A percentile compares a stretch with the other conserved stretches of the same genome.
These are phyloP conservation scores for Omphalea diandra DNA, from an alignment of 441 rosid genomes.

Conservation along the genomic window DNA sequence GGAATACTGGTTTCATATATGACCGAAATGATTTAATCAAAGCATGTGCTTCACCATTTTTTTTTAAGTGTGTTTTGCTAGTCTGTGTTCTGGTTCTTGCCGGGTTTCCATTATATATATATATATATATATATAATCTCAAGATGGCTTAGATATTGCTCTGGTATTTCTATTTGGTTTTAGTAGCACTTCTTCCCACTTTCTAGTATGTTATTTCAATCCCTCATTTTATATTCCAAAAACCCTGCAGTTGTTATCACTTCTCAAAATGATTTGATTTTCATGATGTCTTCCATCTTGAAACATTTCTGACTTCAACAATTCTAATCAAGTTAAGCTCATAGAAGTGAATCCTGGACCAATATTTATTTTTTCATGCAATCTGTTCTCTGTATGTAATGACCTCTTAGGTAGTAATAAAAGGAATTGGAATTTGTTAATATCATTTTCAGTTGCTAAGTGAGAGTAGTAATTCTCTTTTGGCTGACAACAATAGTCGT, in stretches of 20 bases:
- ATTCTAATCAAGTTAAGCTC: neutral
- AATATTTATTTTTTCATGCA: neutral
- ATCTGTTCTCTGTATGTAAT: too few species aligned
- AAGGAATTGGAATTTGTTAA: too few species aligned
- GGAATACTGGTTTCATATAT: conserved; percentile 79
- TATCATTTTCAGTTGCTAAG: too few species aligned
- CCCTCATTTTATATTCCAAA: neutral
- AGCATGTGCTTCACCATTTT: conserved; percentile 55
- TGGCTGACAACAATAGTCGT: too few species aligned
- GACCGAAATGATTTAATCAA: conserved; percentile 64
- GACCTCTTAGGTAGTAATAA: too few species aligned
- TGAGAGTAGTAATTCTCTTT: too few species aligned
- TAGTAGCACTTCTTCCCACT: neutral
- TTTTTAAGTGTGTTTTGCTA: conserved; percentile 19
- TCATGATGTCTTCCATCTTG: neutral
- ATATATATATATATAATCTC: too few species aligned
- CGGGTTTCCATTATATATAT: too few species aligned
- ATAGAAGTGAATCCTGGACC: neutral
- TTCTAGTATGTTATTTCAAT: neutral
- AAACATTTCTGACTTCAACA: neutral
- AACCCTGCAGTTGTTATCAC: neutral
- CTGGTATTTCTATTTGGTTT: neutral
- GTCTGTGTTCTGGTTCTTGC: too few species aligned
- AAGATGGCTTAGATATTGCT: conserved; percentile 10
- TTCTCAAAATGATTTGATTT: neutral